Percentiles rank a stretch among this genome's conserved stretches.
Conservation (phyloP, 495 filamentous ascomycete species). For the Oidiodendron maius region DNA sequence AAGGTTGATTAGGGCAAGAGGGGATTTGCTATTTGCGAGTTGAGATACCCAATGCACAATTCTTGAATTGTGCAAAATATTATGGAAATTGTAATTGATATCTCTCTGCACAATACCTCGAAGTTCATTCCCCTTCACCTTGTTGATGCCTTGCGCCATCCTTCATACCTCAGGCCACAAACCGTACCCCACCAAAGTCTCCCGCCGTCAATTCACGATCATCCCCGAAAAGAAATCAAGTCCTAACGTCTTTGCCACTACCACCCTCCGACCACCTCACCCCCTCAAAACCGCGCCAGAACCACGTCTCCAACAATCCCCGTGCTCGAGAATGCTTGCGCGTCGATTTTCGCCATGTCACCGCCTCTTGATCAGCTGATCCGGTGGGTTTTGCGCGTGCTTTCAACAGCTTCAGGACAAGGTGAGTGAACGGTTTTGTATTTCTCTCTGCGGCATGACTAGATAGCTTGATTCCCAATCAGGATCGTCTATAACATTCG, state of each 20-base stretch:
- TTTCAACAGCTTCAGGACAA: constrained; percentile 25
- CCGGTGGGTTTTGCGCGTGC: constrained; percentile 62
- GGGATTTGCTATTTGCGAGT: too few species aligned
- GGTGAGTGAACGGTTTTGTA: constrained; percentile 5
- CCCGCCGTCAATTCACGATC: too few species aligned
- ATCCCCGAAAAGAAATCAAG: background rate
- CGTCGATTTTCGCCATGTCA: constrained; percentile 44
- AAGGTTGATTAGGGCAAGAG: background rate
- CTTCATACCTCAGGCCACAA: background rate
- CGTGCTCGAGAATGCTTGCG: constrained; percentile 5
- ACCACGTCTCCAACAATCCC: background rate
- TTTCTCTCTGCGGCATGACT: background rate
- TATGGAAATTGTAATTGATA: too few species aligned
- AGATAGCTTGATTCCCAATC: background rate
- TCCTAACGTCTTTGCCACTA: background rate
- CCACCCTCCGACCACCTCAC: background rate
- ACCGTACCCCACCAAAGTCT: background rate
- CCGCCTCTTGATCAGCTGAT: constrained; percentile 64
- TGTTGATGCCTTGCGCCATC: background rate
- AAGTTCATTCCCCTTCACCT: too few species aligned
- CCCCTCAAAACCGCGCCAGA: background rate
- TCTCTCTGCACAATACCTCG: too few species aligned
- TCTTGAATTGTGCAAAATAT: too few species aligned
- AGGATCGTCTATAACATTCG: background rate
- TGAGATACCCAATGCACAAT: too few species aligned